These are phyloP conservation scores for Trichoderma parareesei DNA, from an alignment of 495 filamentous ascomycete species.

Conservation along the genomic window DNA sequence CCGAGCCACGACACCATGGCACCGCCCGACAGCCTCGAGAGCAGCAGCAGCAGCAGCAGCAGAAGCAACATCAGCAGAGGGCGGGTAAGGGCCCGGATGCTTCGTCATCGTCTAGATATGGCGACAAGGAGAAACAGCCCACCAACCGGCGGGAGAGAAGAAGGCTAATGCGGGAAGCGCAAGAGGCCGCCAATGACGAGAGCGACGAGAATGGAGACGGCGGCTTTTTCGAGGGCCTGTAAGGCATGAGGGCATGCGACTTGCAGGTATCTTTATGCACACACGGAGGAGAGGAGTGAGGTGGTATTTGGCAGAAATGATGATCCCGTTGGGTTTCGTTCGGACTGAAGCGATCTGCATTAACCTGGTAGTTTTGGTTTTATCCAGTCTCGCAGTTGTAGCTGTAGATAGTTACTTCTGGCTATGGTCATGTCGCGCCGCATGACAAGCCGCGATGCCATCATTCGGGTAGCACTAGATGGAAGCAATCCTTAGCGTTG, in stretches of 20 bases:
- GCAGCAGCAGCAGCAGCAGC: not conserved
- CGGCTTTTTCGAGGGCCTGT: constrained; percentile 26
- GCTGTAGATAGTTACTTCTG: too few species aligned
- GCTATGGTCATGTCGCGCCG: too few species aligned
- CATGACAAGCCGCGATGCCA: too few species aligned
- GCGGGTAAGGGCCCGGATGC: not conserved
- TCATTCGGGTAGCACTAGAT: too few species aligned
- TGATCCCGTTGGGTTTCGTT: too few species aligned
- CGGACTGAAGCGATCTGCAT: too few species aligned
- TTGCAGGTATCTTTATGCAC: not conserved
- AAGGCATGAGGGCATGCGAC: not conserved
- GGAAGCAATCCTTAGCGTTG: too few species aligned
- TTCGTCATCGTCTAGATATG: not conserved
- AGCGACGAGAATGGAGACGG: constrained; percentile 14
- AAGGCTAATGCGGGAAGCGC: constrained; percentile 9
- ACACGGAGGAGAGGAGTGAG: not conserved
- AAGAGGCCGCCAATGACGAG: not conserved
- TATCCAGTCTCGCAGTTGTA: too few species aligned
- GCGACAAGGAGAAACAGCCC: not conserved
- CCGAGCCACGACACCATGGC: not conserved
- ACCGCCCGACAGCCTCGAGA: not conserved
- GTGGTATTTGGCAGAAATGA: too few species aligned
- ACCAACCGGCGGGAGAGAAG: constrained; percentile 10
- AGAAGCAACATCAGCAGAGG: not conserved
- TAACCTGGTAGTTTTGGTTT: too few species aligned